Conservation (phyloP, 2,329 filamentous ascomycete species). For the Leptographium galeiforme region DNA sequence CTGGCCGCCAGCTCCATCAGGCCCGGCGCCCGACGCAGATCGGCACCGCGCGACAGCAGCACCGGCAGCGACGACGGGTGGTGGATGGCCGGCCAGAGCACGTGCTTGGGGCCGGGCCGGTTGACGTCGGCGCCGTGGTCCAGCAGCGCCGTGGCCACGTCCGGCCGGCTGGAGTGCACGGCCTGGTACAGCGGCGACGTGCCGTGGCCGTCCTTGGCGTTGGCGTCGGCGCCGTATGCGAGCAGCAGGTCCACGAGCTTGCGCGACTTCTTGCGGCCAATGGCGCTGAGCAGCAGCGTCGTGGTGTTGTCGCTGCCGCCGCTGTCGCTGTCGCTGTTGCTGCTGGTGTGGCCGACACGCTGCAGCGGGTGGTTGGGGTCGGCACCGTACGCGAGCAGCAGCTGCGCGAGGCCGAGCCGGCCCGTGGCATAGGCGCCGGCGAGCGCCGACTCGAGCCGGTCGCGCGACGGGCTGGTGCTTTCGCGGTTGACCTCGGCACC, state of each 20-base stretch:
- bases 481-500: slow-evolving; percentile 43
- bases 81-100: slow-evolving; percentile 52
- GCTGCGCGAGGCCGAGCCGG: slow-evolving; percentile 42
- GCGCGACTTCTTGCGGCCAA: slow-evolving; percentile 43
- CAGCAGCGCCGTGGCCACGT: slow-evolving; percentile 36
- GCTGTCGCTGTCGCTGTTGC: slow-evolving; percentile 16
- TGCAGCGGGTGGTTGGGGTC: slow-evolving; percentile 37
- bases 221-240: slow-evolving; percentile 43
- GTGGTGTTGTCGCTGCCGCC: slow-evolving; percentile 29
- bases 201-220: slow-evolving; percentile 46
- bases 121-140: slow-evolving; percentile 53
- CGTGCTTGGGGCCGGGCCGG: slow-evolving; percentile 54
- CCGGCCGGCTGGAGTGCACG: slow-evolving; percentile 40
- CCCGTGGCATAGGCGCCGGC: slow-evolving; percentile 34
- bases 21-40: slow-evolving; percentile 44
- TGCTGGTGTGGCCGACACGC: slow-evolving; percentile 13
- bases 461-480: slow-evolving; percentile 24
- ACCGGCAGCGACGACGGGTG: slow-evolving; percentile 43
- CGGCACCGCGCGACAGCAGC: slow-evolving; percentile 45
- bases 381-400: slow-evolving; percentile 48
- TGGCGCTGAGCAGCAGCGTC: slow-evolving; percentile 45
- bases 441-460: slow-evolving; percentile 37
- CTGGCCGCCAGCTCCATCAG: slow-evolving; percentile 51
- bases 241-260: slow-evolving; percentile 46
- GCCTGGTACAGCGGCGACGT: slow-evolving; percentile 51